Percentiles rank a stretch among this genome's conserved stretches.
phyloP scores from a whole-genome alignment of 768 basidiomycete species.

The Amanita rimosa region DNA sequence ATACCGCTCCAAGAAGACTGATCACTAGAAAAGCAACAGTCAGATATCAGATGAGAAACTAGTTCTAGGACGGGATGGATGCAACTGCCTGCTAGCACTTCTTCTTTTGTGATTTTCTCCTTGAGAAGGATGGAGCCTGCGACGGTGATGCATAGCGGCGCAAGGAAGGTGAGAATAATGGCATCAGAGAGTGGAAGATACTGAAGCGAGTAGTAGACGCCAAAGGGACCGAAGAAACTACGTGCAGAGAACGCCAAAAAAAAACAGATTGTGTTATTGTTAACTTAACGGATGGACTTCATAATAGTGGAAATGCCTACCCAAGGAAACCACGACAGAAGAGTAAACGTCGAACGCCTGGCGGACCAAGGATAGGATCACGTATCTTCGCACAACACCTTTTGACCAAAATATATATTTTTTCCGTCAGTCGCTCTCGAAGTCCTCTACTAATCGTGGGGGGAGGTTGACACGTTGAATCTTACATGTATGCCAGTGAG shows the following conservation, averaged over 20 bases:
- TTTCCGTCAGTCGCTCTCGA: background rate
- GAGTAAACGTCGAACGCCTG: constrained; percentile 41
- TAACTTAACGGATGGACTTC: too few relatives aligned
- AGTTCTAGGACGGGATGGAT: background rate
- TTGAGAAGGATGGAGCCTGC: constrained; percentile 31
- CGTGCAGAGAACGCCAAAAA: too few relatives aligned
- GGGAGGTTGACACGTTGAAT: too few relatives aligned
- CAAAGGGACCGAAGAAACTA: constrained; percentile 64
- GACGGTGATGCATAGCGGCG: constrained; percentile 54
- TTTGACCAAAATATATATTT: too few relatives aligned
- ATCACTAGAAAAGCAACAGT: constrained; percentile 29
- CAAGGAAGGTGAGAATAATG: constrained; percentile 64
- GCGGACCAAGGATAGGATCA: constrained; percentile 23
- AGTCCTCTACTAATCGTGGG: too few relatives aligned
- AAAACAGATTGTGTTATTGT: background rate
- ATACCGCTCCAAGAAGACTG: constrained; percentile 64
- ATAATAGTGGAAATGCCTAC: constrained; percentile 18
- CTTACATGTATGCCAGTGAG: constrained; percentile 1
- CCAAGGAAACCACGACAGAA: constrained; percentile 39
- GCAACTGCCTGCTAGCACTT: constrained; percentile 37
- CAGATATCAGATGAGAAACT: background rate
- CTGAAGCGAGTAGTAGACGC: constrained; percentile 59
- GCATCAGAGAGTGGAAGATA: constrained; percentile 74
- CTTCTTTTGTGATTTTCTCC: constrained; percentile 43
- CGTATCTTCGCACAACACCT: constrained; percentile 35